A percentile compares a stretch with the other conserved stretches of the same genome.
Evolutionary conservation across 2,329 filamentous ascomycete species (phyloP).

Genomic region (Trichoderma sp.): DNA sequence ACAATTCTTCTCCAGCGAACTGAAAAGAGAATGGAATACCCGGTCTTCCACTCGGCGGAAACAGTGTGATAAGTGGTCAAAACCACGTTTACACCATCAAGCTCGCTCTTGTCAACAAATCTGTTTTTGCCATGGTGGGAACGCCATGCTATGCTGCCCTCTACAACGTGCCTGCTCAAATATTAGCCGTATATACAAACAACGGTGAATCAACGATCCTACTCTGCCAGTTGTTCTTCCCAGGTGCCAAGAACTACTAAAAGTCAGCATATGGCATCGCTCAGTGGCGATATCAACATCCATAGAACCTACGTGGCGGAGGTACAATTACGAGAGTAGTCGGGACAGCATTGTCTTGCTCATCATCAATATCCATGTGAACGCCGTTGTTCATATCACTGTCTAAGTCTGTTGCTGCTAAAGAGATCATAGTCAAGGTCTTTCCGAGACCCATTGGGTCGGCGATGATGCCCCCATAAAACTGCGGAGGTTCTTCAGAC

Average conservation of each 20-base stretch:
- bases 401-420: slow-evolving; percentile 24
- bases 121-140: not conserved
- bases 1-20: not conserved
- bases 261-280: not conserved
- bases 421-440: slow-evolving; percentile 43
- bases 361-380: not conserved
- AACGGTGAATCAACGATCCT: not conserved
- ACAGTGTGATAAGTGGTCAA: not conserved
- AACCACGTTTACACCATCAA: not conserved
- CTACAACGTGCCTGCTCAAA: not conserved
- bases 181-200: not conserved
- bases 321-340: not conserved
- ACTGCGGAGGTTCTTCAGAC: slow-evolving; percentile 33
- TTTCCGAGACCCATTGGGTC: slow-evolving; percentile 50
- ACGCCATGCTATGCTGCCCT: not conserved
- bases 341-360: not conserved
- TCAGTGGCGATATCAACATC: not conserved
- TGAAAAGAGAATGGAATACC: not conserved
- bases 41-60: not conserved
- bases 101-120: not conserved
- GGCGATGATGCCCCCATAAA: slow-evolving; percentile 44
- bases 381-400: not conserved
- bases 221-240: not conserved
- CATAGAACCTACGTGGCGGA: not conserved
- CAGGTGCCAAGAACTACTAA: not conserved